These are phyloP conservation scores for Fagopyrum homotropicum DNA, from an alignment of 148 eudicot species.

Conservation along the genomic window DNA sequence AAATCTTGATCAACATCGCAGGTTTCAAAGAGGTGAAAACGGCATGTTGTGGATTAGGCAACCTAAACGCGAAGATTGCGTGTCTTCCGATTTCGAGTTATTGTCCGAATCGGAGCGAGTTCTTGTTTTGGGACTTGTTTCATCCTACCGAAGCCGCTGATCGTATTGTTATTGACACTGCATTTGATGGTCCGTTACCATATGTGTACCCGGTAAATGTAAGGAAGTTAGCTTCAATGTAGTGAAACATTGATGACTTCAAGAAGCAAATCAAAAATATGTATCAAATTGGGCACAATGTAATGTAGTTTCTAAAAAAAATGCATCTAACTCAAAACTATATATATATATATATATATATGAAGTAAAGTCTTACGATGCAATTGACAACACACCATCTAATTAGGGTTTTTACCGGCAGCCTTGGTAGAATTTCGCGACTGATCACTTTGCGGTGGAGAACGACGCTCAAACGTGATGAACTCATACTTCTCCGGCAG, in stretches of 20 bases:
- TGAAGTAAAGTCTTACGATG: no score
- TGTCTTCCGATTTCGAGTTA: constrained; percentile 54
- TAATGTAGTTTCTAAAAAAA: no score
- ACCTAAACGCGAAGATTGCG: constrained; percentile 48
- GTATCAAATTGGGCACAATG: no score
- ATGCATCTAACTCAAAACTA: no score
- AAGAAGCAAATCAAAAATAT: no score
- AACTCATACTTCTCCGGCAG: no score
- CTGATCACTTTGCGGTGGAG: no score
- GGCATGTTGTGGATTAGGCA: constrained; percentile 88
- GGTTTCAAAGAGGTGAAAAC: constrained; percentile 66
- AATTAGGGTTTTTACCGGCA: no score
- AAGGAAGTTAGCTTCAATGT: constrained; percentile 10
- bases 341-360: no score
- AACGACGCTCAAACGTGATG: no score
- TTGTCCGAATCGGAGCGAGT: constrained; percentile 56
- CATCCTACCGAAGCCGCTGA: constrained; percentile 81
- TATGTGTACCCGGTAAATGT: constrained; percentile 48
- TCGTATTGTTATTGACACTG: constrained; percentile 32
- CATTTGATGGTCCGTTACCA: constrained; percentile 38
- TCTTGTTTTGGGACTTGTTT: constrained; percentile 78
- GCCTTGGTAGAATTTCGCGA: no score
- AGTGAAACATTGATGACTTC: neutral
- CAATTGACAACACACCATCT: no score
- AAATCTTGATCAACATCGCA: constrained; percentile 11